A percentile compares a stretch with the other conserved stretches of the same genome.
These are phyloP conservation scores for Betula pendula DNA, from an alignment of 306 rosid genomes.

Conservation along the genomic window DNA sequence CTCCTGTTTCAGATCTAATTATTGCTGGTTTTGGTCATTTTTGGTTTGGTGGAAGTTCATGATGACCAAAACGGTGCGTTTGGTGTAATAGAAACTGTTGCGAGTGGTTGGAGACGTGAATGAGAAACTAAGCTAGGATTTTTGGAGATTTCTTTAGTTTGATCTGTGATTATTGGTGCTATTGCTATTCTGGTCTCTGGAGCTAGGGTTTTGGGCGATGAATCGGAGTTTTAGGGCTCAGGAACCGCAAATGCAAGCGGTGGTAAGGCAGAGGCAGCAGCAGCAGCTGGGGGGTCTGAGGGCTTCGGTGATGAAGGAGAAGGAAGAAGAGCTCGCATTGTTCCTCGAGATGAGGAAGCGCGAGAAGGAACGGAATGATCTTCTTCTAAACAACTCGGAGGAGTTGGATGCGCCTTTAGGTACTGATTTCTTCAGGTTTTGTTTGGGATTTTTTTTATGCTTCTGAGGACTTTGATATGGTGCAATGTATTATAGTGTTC, in stretches of 20 bases:
- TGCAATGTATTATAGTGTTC: neutral
- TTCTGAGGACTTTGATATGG: neutral
- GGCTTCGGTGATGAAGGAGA: slow-evolving; percentile 57
- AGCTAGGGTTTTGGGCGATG: slow-evolving; percentile 49
- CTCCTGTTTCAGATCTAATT: slow-evolving; percentile 39
- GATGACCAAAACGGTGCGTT: slow-evolving; percentile 21
- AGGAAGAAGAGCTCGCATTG: slow-evolving; percentile 88
- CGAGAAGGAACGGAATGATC: slow-evolving; percentile 86
- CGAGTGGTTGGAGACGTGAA: slow-evolving; percentile 32
- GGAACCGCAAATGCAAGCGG: slow-evolving; percentile 71
- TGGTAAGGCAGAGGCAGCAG: slow-evolving; percentile 66
- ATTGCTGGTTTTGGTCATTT: slow-evolving; percentile 2
- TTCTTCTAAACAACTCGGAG: slow-evolving; percentile 61
- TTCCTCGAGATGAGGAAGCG: slow-evolving; percentile 88
- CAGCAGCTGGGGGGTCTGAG: slow-evolving; percentile 48
- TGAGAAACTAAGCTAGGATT: slow-evolving; percentile 29
- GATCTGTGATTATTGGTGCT: slow-evolving; percentile 23
- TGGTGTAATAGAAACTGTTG: slow-evolving; percentile 16
- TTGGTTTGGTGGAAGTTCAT: slow-evolving; percentile 21
- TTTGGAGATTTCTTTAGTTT: slow-evolving; percentile 18
- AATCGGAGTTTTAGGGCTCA: slow-evolving; percentile 88
- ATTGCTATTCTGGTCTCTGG: no score
- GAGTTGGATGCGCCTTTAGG: slow-evolving; percentile 79
- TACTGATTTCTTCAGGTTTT: slow-evolving; percentile 24
- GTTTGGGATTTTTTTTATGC: neutral